phyloP scores from a whole-genome alignment of 164 flowering plant species.

The Nymphaea thermarum region DNA sequence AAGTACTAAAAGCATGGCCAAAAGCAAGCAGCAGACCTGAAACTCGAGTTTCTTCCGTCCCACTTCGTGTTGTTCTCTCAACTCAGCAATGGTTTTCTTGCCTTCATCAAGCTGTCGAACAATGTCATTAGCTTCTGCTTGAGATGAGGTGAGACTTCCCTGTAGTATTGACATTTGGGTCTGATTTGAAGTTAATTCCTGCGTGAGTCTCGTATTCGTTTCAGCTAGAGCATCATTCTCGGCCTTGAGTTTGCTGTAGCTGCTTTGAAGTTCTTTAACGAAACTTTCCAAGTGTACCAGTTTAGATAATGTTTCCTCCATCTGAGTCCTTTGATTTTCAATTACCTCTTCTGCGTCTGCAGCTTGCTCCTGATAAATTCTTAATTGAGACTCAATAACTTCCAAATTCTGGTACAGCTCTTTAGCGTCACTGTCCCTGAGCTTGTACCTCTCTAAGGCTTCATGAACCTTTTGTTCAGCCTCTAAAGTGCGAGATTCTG shows the following conservation, averaged over 20 bases:
- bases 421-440: conserved; percentile 41
- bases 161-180: conserved; percentile 41
- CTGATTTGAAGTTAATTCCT: conserved; percentile 44
- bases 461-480: conserved; percentile 39
- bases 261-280: conserved; percentile 40
- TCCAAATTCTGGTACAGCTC: conserved; percentile 42
- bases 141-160: conserved; percentile 21
- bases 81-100: conserved; percentile 44
- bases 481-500: conserved; percentile 34
- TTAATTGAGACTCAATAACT: conserved; percentile 21
- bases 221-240: conserved; percentile 53
- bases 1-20: not conserved
- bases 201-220: conserved; percentile 51
- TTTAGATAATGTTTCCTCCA: conserved; percentile 47
- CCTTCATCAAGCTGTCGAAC: conserved; percentile 37
- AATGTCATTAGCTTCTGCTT: conserved; percentile 40
- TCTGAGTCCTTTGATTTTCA: conserved; percentile 27
- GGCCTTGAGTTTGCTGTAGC: conserved; percentile 25
- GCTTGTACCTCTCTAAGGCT: conserved; percentile 23
- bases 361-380: not conserved
- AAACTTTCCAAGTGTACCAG: conserved; percentile 34
- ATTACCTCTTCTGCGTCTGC: not conserved
- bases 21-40: conserved; percentile 30
- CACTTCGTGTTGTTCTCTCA: conserved; percentile 39
- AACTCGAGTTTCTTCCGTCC: conserved; percentile 48